Percentiles rank a stretch among this genome's conserved stretches.
These are phyloP conservation scores for Gloeopeniophorella convolvens DNA, from an alignment of 768 basidiomycete species.

Conservation along the genomic window DNA sequence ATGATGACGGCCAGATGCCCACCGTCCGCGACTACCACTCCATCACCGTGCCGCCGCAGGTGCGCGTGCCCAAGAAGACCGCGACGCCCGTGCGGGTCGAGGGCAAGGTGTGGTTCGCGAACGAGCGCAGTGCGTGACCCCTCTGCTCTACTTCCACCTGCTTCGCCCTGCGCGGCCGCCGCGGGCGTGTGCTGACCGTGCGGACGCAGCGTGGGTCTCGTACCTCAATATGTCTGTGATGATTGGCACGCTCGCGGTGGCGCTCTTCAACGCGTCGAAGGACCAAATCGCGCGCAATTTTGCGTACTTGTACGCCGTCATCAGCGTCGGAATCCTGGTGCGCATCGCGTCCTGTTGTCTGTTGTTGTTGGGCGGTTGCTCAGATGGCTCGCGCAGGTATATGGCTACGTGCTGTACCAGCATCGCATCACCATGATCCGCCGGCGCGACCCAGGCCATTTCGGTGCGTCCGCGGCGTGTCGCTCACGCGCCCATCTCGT, in stretches of 20 bases:
- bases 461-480: slow-evolving; percentile 60
- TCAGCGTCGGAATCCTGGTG: slow-evolving; percentile 69
- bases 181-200: not conserved
- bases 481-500: no score
- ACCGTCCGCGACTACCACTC: slow-evolving; percentile 70
- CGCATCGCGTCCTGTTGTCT: slow-evolving; percentile 16
- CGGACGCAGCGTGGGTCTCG: slow-evolving; percentile 72
- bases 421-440: slow-evolving; percentile 87
- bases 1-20: slow-evolving; percentile 48
- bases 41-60: slow-evolving; percentile 58
- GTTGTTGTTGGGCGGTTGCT: not conserved
- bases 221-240: slow-evolving; percentile 86
- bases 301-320: slow-evolving; percentile 74
- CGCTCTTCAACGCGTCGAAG: slow-evolving; percentile 81
- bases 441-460: slow-evolving; percentile 79
- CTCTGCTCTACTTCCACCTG: slow-evolving; percentile 17
- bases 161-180: not conserved
- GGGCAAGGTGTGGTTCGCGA: slow-evolving; percentile 96
- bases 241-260: slow-evolving; percentile 77
- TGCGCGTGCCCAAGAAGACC: slow-evolving; percentile 78
- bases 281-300: slow-evolving; percentile 64
- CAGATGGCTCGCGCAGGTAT: slow-evolving; percentile 44
- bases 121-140: slow-evolving; percentile 72
- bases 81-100: slow-evolving; percentile 81
- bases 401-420: slow-evolving; percentile 84